Evolutionary conservation across 2,329 filamentous ascomycete species (phyloP), one percentile per base, ranked within the genome.

Genomic region (Bimuria novae-zelandiae): DNA sequence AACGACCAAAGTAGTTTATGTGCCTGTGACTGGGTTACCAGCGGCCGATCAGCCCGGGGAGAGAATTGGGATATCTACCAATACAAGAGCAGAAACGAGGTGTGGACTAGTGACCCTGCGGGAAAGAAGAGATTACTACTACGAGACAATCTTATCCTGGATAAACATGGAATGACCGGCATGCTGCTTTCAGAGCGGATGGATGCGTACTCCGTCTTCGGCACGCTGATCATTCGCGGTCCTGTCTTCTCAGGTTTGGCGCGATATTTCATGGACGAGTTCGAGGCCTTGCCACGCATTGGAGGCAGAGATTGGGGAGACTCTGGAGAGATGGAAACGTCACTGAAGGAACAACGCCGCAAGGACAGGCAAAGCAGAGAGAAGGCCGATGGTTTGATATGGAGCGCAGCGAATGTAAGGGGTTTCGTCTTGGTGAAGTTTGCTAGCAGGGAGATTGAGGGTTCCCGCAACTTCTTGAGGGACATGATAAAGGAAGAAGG

Each of bases 11-110:
- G 72, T 7, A 76, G 88, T 35, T 76, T 97, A 12, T 95, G 92
- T 68, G 81, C 96, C 2, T 78, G 96, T 40, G 94, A 99, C 73
- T 99, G 94, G 94, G 92, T 97, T 6, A 95, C 87, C 2, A 89
- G 93, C 67, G 94, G 94, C 7, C 85, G 94, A 16, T 84, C 82
- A 4, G 92, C 94, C 4, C 84, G 89, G 41, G 92, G 92, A 21
- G 94, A 99, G 75, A 82, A 90, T 58, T 99, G 94, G 94, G 87
- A 87, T 62, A 86, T 97, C 55, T 78, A 82, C 51, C 82, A 82
- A 57, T 97, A 94, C 85, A 84, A 80, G 53, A 92, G 91, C 8
- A 83, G 89, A 59, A 97, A 97, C 69, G 94, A 99, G 75, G 82
- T 97, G n/a, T 93, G 89, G 86, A 64, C 73, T 65, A 70, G 61